These are phyloP conservation scores for Jamesozyma spencerorum DNA, from an alignment of 805 yeast species.

Conservation along the genomic window DNA sequence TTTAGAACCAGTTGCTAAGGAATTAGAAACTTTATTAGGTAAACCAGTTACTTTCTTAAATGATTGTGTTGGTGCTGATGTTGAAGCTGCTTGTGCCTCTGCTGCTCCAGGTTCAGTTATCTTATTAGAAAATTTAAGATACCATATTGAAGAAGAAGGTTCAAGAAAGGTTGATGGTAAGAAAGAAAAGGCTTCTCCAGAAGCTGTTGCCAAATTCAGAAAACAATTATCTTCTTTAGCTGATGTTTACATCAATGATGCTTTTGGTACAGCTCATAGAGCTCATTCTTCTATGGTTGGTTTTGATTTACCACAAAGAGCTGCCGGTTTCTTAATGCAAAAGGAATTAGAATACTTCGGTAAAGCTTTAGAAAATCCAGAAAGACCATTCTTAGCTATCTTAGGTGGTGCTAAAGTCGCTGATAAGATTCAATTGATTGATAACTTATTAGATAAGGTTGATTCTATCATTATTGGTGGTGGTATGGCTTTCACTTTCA, in stretches of 20 bases:
- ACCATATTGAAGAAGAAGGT: conserved; percentile 97
- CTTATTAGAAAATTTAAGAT: conserved; percentile 93
- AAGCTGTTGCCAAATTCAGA: conserved; percentile 81
- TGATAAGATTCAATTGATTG: conserved; percentile 97
- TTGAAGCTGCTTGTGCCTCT: conserved; percentile 64
- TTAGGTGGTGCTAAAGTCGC: conserved; percentile 99
- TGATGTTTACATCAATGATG: conserved; percentile 95
- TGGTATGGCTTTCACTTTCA: conserved; percentile 99
- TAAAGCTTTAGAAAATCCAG: conserved; percentile 96
- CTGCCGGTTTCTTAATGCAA: conserved; percentile 97
- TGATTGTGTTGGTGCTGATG: conserved; percentile 91
- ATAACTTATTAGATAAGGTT: conserved; percentile 93
- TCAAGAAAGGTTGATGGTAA: conserved; percentile 84
- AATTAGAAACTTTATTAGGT: conserved; percentile 69
- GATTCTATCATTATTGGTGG: conserved; percentile 93
- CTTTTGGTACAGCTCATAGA: conserved; percentile 99
- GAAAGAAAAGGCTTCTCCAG: conserved; percentile 87
- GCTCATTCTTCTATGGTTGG: conserved; percentile 99
- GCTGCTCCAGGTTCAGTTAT: conserved; percentile 76
- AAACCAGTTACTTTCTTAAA: conserved; percentile 68
- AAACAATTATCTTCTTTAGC: conserved; percentile 82
- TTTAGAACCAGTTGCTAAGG: conserved; percentile 85
- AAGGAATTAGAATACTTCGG: conserved; percentile 97
- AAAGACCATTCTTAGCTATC: conserved; percentile 96
- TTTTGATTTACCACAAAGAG: conserved; percentile 87